These are phyloP conservation scores for Eucalyptus sideroxylon DNA, from an alignment of 345 rosid species.

Conservation along the genomic window DNA sequence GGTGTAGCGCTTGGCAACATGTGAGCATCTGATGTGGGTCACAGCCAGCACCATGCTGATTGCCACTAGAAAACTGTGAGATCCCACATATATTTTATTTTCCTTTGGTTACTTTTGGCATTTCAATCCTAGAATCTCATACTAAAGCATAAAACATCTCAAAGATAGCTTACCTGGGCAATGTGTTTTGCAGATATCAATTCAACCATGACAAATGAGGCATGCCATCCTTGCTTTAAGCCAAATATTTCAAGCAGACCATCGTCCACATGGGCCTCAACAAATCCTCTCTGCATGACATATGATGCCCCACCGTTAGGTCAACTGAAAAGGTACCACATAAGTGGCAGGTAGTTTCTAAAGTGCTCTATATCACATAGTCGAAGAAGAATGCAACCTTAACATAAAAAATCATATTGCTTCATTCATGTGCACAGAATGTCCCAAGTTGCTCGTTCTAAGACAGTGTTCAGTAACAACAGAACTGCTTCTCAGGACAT, in stretches of 20 bases:
- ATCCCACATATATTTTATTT: neutral
- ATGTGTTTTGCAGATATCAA: conserved; percentile 97
- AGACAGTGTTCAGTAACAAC: neutral
- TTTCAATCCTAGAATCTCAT: neutral
- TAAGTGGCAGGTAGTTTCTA: neutral
- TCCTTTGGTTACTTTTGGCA: neutral
- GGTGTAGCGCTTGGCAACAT: neutral
- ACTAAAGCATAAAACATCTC: neutral
- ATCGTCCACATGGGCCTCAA: conserved; percentile 90
- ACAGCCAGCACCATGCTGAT: neutral
- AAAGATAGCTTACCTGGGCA: conserved; percentile 58
- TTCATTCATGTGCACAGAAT: neutral
- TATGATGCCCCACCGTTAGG: neutral
- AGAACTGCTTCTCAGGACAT: neutral
- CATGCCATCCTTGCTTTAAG: conserved; percentile 98
- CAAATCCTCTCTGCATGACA: conserved; percentile 67
- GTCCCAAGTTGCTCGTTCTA: neutral
- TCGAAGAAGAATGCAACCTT: neutral
- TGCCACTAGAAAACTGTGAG: neutral
- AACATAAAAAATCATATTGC: neutral
- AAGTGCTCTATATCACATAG: neutral
- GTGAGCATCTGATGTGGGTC: neutral
- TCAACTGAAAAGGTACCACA: neutral
- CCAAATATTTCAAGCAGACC: conserved; percentile 95
- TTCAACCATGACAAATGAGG: conserved; percentile 97